Base-by-base conservation (phyloP, 1,284 basidiomycete species). In the Fomitopsis schrenkii region DNA sequence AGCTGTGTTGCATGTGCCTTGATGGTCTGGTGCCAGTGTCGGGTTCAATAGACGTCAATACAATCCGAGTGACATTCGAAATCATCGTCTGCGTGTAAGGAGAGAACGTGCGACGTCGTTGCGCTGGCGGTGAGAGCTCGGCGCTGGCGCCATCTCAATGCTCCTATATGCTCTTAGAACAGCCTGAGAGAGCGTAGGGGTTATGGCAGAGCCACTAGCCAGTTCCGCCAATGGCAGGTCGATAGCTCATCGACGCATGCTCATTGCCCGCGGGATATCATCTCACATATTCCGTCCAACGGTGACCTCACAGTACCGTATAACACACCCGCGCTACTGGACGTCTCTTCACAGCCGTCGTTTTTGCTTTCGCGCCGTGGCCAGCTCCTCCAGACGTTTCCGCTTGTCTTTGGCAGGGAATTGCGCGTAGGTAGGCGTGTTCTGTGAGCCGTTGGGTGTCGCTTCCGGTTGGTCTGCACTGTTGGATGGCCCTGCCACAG, bases 341-440 rank as follows among this genome's bases (percentile, higher is more conserved):
- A 28, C 6, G 14, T 14, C 19, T 26, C 44, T 10, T 28, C 33
- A 59, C 35, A 41, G 35, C 35, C 36, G 48, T 19, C 45, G 58
- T 61, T 66, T 66, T 26, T 52, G 46, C 41, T 59, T 60, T 26
- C 66, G 64, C 41, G 64, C 61, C 12, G 68, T 68, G 2, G 74
- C 77, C 48, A 80, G 67, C 30, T 74, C 65, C 57, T 74, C 70
- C 66, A 80, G 59, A 45, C 70, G 67, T 66, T 72, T 75, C 53
- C 78, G 68, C 66, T 80, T 81, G 55, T 74, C 75, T 33, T 68
- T 66, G 1, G 61, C 61, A 3, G 78, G 77, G 7, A 76, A 77
- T 38, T 70, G 56, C 1, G 70, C 62, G 64, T 76, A 78, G 7
- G 68, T 65, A 55, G 14, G 46, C 55, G 0, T 59, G 61, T 10